phyloP scores from a whole-genome alignment of 495 filamentous ascomycete genomes.

The Aspergillus heteromorphus region DNA sequence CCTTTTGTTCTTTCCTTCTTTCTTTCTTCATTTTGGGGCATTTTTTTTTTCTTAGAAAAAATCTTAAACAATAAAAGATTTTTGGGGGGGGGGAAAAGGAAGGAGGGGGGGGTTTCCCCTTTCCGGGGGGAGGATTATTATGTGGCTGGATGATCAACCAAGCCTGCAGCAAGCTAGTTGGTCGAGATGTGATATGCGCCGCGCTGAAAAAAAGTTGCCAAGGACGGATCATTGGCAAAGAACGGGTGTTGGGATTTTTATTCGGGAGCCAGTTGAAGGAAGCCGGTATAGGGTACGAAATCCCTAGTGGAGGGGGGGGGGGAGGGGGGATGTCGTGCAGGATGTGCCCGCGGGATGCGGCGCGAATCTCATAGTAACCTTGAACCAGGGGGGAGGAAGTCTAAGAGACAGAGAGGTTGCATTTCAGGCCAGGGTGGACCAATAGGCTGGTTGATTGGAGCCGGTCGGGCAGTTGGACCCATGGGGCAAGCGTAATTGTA shows the following conservation, averaged over 20 bases:
- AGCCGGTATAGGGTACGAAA: conserved; percentile 4
- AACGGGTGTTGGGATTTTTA: conserved; percentile 9
- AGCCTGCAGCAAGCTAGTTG: conserved; percentile 24
- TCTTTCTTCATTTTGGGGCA: conserved; percentile 2
- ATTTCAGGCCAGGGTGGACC: conserved; percentile 12
- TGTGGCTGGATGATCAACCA: conserved; percentile 23
- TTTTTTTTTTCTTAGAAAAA: not conserved
- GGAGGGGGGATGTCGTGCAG: conserved; percentile 22
- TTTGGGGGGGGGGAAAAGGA: not conserved
- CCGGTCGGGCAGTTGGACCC: not conserved
- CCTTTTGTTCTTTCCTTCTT: not conserved
- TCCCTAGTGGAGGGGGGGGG: conserved; percentile 13
- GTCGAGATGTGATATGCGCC: conserved; percentile 17
- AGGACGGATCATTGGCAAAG: conserved; percentile 12
- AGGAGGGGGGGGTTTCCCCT: not conserved
- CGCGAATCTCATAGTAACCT: conserved; percentile 22
- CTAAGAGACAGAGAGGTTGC: conserved; percentile 15
- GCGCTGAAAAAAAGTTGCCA: conserved; percentile 14
- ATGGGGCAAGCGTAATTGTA: not conserved
- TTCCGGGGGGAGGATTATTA: not conserved
- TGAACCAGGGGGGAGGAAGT: conserved; percentile 19
- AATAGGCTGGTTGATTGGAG: conserved; percentile 1
- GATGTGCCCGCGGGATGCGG: conserved; percentile 20
- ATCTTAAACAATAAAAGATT: not conserved
- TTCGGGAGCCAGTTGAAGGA: conserved; percentile 6